phyloP scores from a whole-genome alignment of 441 rosid genomes.

The Raphanus hybrid region DNA sequence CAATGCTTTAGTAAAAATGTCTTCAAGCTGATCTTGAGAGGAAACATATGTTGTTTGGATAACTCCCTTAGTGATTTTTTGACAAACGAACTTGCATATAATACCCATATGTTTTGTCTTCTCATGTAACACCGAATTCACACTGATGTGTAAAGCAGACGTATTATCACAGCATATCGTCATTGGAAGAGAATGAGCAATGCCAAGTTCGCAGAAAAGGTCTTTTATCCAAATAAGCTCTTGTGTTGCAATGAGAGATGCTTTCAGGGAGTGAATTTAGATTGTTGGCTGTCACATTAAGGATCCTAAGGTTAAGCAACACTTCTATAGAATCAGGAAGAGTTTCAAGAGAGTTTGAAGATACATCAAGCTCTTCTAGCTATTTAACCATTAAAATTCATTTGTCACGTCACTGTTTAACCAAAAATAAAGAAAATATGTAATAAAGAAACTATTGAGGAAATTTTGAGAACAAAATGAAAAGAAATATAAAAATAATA shows the following conservation, averaged over 20 bases:
- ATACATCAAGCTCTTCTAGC: constrained; percentile 60
- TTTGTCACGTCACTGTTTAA: not conserved
- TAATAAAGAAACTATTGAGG: not conserved
- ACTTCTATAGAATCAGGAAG: constrained; percentile 65
- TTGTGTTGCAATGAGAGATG: constrained; percentile 52
- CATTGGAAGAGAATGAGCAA: too few species aligned
- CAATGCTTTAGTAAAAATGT: too few species aligned
- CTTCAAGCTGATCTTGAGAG: too few species aligned
- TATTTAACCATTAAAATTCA: not conserved
- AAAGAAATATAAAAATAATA: not conserved
- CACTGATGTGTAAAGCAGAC: too few species aligned
- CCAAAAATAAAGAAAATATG: not conserved
- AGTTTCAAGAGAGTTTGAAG: constrained; percentile 52
- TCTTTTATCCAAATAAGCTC: too few species aligned
- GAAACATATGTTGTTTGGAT: too few species aligned
- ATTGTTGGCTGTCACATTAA: constrained; percentile 56
- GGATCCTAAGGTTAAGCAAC: constrained; percentile 55
- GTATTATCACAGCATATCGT: too few species aligned
- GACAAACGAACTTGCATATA: too few species aligned
- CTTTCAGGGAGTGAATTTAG: constrained; percentile 62
- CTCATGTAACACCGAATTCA: too few species aligned
- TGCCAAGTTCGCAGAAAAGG: too few species aligned
- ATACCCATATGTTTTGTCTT: too few species aligned
- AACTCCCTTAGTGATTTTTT: too few species aligned
- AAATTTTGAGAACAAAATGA: not conserved